Base-by-base conservation (phyloP, 2,329 filamentous ascomycete species). In the Hawksworthiomyces lignivorus region DNA sequence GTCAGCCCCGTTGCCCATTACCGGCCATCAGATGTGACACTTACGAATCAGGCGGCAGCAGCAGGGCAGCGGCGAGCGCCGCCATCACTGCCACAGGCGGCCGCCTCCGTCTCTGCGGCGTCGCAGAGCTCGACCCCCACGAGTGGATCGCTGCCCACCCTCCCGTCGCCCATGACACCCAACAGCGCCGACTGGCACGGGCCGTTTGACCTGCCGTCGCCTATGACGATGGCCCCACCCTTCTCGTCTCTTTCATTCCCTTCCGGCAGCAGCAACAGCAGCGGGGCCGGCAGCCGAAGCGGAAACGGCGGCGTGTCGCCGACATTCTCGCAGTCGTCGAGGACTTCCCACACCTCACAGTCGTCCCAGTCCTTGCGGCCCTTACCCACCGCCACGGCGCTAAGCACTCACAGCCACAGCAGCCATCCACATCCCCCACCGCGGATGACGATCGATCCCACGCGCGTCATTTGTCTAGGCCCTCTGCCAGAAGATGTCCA, bases 401-500 rank as follows among this genome's bases (percentile, higher is more conserved):
- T n/a, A 49, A n/a, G 37, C 40, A 5, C 24, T 37, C 11, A 39
- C 44, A 9, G 19, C 20, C 14, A n/a, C 19, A 36, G 12, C 20
- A 24, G 19, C 27, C 37, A 52, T n/a, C n/a, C n/a, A n/a, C n/a
- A n/a, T n/a, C n/a, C 6, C 9, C 31, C 38, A 12, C 17, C 17
- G 18, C 17, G 38, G 12, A 34, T n/a, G 8, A 67, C 69, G 1
- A 76, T 80, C 42, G 70, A 75, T 46, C 61, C 72, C 2, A 64
- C 65, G 4, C 66, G 68, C 15, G 65, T 79, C 3, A 60, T 79
- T 1, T 79, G 72, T 43, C 60, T 77, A 0, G 76, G 76, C 0
- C 68, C 69, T 6, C 51, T 80, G 5, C 75, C 75, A 0, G 65
- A 67, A 30, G 69, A 70, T 40, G 52, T 75, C 4, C 58, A 58